phyloP scores from a whole-genome alignment of 305 asterid genomes.

The Solanum hybrid region DNA sequence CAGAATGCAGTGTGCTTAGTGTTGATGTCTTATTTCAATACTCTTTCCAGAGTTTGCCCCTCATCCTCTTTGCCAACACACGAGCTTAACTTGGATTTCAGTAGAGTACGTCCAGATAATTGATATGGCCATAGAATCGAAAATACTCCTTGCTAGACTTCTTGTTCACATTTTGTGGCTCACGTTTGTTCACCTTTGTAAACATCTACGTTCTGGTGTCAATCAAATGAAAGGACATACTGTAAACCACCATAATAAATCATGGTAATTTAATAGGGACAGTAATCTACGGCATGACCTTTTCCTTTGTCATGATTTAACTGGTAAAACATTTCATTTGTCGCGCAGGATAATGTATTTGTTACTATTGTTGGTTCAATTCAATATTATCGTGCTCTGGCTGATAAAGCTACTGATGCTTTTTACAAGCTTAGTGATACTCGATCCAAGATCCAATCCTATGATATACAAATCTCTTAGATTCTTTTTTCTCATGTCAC shows the following conservation, averaged over 20 bases:
- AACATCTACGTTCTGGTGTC: not conserved
- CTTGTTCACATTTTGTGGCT: not conserved
- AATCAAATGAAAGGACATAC: not conserved
- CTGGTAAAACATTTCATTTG: not conserved
- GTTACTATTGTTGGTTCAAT: conserved; percentile 30
- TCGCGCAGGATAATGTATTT: conserved; percentile 31
- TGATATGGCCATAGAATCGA: not conserved
- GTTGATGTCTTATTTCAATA: too few relatives aligned
- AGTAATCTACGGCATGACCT: not conserved
- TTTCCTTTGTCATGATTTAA: not conserved
- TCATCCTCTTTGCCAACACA: too few relatives aligned
- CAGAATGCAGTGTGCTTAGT: too few relatives aligned
- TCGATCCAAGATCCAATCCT: conserved; percentile 31
- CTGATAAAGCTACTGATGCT: conserved; percentile 33
- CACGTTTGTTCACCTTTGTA: not conserved
- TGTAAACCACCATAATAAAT: not conserved
- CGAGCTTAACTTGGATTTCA: not conserved
- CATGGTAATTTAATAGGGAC: not conserved
- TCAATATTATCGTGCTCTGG: conserved; percentile 24
- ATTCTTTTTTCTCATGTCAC: not conserved
- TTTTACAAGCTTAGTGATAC: conserved; percentile 32
- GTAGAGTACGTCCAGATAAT: not conserved
- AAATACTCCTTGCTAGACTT: not conserved
- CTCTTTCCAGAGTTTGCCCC: too few relatives aligned
- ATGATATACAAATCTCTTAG: conserved; percentile 4